phyloP scores from a whole-genome alignment of 768 basidiomycete genomes.

The Tulasnella sp. region DNA sequence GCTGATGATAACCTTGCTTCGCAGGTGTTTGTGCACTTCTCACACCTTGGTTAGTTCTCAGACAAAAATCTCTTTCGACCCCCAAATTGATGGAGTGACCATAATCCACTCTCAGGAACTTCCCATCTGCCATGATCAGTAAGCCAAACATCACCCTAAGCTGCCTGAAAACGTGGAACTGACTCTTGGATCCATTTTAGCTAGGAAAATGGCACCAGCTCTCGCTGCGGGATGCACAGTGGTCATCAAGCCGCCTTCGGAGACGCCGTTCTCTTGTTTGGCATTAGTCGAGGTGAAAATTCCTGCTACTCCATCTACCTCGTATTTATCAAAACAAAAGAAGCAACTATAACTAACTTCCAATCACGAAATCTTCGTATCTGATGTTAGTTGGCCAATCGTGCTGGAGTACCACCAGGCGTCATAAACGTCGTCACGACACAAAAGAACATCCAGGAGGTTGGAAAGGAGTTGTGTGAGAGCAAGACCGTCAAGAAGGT shows the following conservation, averaged over 20 bases:
- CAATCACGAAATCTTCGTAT: neutral
- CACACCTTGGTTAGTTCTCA: slow-evolving; percentile 29
- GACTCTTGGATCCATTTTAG: slow-evolving; percentile 30
- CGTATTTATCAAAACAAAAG: no score
- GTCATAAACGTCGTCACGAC: slow-evolving; percentile 93
- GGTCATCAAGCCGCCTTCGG: slow-evolving; percentile 89
- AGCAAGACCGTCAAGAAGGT: slow-evolving; percentile 79
- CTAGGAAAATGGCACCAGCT: slow-evolving; percentile 79
- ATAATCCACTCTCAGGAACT: slow-evolving; percentile 45
- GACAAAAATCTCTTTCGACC: neutral
- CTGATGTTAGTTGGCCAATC: slow-evolving; percentile 49
- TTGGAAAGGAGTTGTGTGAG: slow-evolving; percentile 91
- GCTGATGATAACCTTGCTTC: neutral
- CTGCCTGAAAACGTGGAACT: slow-evolving; percentile 19
- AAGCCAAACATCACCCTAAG: slow-evolving; percentile 16
- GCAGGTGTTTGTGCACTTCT: slow-evolving; percentile 13
- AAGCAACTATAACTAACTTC: no score
- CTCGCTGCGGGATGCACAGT: slow-evolving; percentile 94
- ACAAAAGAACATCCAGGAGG: slow-evolving; percentile 67
- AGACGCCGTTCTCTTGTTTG: slow-evolving; percentile 87
- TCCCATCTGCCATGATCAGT: slow-evolving; percentile 76
- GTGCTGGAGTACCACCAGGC: slow-evolving; percentile 90
- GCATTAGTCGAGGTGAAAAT: slow-evolving; percentile 90
- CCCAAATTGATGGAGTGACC: neutral
- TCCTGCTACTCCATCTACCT: no score